Evolutionary conservation across 148 eudicot genomes (phyloP).

Genomic region (Rhododendron henanense): DNA sequence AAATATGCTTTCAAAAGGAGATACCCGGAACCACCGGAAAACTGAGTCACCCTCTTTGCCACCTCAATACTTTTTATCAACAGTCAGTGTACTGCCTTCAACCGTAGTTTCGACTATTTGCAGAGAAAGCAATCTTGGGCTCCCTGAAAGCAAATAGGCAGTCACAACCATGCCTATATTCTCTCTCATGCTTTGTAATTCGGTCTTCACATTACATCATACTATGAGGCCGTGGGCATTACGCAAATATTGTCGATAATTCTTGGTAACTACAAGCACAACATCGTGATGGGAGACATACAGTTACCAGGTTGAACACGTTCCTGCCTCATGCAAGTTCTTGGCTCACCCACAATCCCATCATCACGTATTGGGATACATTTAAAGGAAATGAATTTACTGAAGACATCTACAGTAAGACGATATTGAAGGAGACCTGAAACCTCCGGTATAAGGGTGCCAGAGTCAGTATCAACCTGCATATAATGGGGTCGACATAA

Average conservation of each 20-base stretch:
- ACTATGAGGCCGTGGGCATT: neutral
- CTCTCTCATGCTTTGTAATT: neutral
- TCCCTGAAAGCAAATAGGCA: constrained; percentile 44
- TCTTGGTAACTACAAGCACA: neutral
- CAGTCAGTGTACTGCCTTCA: constrained; percentile 70
- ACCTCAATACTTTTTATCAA: constrained; percentile 79
- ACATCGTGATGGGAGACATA: constrained; percentile 7
- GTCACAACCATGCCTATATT: neutral
- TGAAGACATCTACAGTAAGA: constrained; percentile 70
- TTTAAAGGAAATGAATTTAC: constrained; percentile 72
- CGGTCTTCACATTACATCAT: neutral
- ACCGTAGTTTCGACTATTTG: constrained; percentile 57
- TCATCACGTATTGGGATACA: constrained; percentile 88
- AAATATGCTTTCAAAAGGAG: constrained; percentile 4
- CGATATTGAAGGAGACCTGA: constrained; percentile 80
- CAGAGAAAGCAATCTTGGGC: constrained; percentile 76
- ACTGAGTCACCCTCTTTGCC: constrained; percentile 95
- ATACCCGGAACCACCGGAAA: constrained; percentile 95
- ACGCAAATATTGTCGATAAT: neutral
- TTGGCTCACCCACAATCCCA: constrained; percentile 70
- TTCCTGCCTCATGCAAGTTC: constrained; percentile 72
- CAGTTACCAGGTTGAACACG: constrained; percentile 79
- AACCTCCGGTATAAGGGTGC: constrained; percentile 16
- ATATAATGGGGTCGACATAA: neutral
- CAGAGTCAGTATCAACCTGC: constrained; percentile 61